These are phyloP conservation scores for Pyricularia pennisetigena DNA, from an alignment of 2,329 filamentous ascomycete genomes.

Conservation along the genomic window DNA sequence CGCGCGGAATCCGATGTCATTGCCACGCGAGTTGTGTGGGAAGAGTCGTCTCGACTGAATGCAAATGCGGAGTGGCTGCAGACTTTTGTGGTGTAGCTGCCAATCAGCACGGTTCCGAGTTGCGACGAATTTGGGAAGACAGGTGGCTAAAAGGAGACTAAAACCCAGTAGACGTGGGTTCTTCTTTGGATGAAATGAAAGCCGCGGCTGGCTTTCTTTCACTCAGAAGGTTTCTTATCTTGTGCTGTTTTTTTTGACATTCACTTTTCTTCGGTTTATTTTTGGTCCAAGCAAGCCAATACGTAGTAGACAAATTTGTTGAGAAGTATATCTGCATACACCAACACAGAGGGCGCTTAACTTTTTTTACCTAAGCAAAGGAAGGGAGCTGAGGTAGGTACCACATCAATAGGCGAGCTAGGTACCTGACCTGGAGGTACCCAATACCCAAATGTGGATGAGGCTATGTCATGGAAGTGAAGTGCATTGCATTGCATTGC, in stretches of 20 bases:
- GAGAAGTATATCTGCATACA: not conserved
- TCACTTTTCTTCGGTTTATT: not conserved
- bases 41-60: not conserved
- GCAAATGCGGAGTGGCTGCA: not conserved
- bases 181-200: not conserved
- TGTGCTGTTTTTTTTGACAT: not conserved
- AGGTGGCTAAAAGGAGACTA: not conserved
- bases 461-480: not conserved
- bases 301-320: not conserved
- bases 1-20: not conserved
- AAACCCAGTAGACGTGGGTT: not conserved
- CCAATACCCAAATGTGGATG: no score
- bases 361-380: not conserved
- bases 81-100: not conserved
- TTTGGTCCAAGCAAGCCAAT: not conserved
- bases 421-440: no score
- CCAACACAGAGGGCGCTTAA: not conserved
- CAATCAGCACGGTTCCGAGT: not conserved
- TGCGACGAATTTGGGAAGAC: not conserved
- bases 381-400: no score
- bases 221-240: not conserved
- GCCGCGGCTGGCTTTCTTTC: not conserved
- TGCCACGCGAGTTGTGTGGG: not conserved
- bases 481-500: no score
- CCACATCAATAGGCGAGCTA: no score